A percentile compares a stretch with the other conserved stretches of the same genome.
These are phyloP conservation scores for Lasiodiplodia sp. DNA, from an alignment of 2,329 filamentous ascomycete genomes.

Conservation along the genomic window DNA sequence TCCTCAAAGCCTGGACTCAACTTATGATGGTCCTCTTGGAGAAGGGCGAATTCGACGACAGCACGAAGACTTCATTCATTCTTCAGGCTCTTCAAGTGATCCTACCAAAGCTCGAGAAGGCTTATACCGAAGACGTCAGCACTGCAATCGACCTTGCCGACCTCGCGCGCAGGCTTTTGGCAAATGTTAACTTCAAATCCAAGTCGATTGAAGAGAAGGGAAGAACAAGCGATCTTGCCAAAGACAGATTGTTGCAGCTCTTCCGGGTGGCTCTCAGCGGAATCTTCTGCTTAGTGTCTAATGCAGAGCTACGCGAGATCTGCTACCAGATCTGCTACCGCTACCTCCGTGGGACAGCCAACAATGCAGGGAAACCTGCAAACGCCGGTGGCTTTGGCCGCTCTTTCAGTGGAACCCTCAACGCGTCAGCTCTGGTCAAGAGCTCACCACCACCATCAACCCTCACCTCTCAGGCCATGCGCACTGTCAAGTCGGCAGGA, in stretches of 20 bases:
- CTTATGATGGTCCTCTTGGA: constrained; percentile 84
- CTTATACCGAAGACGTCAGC: constrained; percentile 71
- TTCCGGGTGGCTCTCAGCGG: constrained; percentile 87
- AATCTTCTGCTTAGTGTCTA: constrained; percentile 75
- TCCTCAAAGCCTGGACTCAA: constrained; percentile 84
- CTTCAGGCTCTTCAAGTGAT: constrained; percentile 87
- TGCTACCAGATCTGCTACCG: constrained; percentile 93
- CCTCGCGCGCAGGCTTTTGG: constrained; percentile 75
- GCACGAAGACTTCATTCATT: constrained; percentile 77
- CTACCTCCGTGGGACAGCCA: constrained; percentile 75
- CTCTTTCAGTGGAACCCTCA: constrained; percentile 22
- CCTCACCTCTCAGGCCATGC: constrained; percentile 61
- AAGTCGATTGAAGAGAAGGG: constrained; percentile 36
- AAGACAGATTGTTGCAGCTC: constrained; percentile 88
- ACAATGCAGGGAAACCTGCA: constrained; percentile 38
- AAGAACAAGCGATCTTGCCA: constrained; percentile 70
- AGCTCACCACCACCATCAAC: constrained; percentile 39
- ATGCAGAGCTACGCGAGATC: constrained; percentile 75
- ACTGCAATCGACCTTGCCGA: constrained; percentile 79
- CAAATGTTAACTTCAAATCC: constrained; percentile 69
- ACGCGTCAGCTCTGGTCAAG: constrained; percentile 8
- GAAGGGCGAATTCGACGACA: constrained; percentile 78
- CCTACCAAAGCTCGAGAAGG: constrained; percentile 83
- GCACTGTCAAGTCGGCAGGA: constrained; percentile 80
- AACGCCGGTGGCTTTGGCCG: constrained; percentile 43